Evolutionary conservation across 371 early-diverging fungal species (phyloP), one percentile per base, ranked within the genome.

Genomic region (Encephalitozoon intestinalis): DNA sequence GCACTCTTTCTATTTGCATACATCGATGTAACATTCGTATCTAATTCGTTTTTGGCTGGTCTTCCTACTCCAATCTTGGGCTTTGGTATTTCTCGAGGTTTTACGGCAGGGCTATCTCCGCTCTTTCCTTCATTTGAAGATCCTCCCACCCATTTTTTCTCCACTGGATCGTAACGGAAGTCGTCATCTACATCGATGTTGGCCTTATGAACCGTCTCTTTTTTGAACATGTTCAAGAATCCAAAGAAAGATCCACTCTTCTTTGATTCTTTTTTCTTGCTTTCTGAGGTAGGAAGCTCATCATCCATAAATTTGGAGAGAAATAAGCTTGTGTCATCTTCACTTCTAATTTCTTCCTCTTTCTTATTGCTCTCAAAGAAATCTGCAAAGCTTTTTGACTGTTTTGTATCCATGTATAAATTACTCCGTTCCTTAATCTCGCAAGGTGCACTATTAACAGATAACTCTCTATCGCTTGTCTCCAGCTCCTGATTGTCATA

Each of bases 371-470:
- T 28, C 25, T 53, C 44, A 65, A 73, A 73, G n/a, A 72, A 64
- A 43, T 73, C 74, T 4, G 74, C 74, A 58, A 66, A 73, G 41
- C 74, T 73, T 54, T 73, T 54, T 26, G 67, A 21, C 21, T 46
- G 51, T 40, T 72, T 28, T 31, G 46, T 41, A 9, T 63, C 51
- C 25, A n/a, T 31, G 41, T 72, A 63, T 25, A 72, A 21, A 30
- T 40, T 34, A 15, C 18, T 67, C 26, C 50, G 5, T 12, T 26
- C 37, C 34, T 31, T 39, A 65, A 23, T 65, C 1, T 28, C 41
- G 23, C 44, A 41, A 15, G 26, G 23, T n/a, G 15, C 23, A 18
- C 21, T 58, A 6, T 6, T 58, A 39, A 37, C 40, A 28, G 40
- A 31, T 37, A 39, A 4, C 37, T 58, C 23, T 11, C 31, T 23